Percentiles rank a stretch among this genome's conserved stretches.
These are phyloP conservation scores for Pichia sp. DNA, from an alignment of 1,139 yeast genomes.

Conservation along the genomic window DNA sequence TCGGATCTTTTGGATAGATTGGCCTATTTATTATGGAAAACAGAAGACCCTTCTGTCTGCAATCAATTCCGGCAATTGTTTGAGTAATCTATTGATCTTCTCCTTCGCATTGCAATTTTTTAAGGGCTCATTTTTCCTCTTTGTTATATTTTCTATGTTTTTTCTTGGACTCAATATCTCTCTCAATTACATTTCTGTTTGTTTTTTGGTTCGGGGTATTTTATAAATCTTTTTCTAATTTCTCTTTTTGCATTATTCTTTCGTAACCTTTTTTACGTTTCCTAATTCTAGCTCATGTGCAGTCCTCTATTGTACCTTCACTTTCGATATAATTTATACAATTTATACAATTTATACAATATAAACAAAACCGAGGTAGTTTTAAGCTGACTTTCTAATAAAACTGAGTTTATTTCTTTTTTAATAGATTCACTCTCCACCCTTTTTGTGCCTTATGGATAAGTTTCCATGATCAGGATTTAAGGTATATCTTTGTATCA, in stretches of 20 bases:
- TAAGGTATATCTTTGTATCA: too few species aligned
- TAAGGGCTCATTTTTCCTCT: not conserved
- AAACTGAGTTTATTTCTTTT: too few species aligned
- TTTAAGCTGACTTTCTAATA: too few species aligned
- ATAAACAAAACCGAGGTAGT: too few species aligned
- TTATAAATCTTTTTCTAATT: too few species aligned
- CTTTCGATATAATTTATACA: not conserved
- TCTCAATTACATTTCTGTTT: not conserved
- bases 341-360: too few species aligned
- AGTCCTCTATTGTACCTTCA: not conserved
- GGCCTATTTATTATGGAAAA: conserved; percentile 10
- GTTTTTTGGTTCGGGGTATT: not conserved
- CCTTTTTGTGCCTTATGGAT: too few species aligned
- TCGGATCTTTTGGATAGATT: not conserved
- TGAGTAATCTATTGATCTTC: not conserved
- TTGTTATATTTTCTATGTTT: not conserved
- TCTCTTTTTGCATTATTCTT: not conserved
- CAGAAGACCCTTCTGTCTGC: conserved; percentile 7
- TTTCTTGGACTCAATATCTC: not conserved
- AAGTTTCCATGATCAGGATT: too few species aligned
- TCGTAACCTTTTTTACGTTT: not conserved
- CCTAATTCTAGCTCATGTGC: not conserved
- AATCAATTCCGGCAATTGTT: not conserved
- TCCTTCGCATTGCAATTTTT: not conserved
- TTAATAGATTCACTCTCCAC: too few species aligned